These are phyloP conservation scores for Scheffersomyces lignicola DNA, from an alignment of 1,139 yeast species.

Conservation along the genomic window DNA sequence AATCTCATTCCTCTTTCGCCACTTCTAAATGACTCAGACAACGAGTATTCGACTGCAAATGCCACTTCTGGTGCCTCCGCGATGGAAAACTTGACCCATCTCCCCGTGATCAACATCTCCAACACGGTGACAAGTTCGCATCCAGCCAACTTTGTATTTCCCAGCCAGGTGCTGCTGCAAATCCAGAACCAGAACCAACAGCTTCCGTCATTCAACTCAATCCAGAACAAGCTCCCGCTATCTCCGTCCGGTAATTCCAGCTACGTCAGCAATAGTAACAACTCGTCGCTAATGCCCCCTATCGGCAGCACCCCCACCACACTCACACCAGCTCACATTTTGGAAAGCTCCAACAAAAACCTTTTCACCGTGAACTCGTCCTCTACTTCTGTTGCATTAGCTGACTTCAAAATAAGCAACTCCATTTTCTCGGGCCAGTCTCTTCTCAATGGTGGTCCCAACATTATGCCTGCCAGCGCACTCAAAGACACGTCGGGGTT, in stretches of 20 bases:
- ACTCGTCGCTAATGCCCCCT: slow-evolving; percentile 16
- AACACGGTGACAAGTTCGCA: slow-evolving; percentile 4
- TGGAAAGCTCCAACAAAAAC: slow-evolving; percentile 8
- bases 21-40: slow-evolving; percentile 33
- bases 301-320: slow-evolving; percentile 17
- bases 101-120: slow-evolving; percentile 16
- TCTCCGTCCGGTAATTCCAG: slow-evolving; percentile 16
- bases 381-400: slow-evolving; percentile 2
- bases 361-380: neutral
- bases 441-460: slow-evolving; percentile 4
- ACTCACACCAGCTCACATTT: slow-evolving; percentile 26
- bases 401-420: slow-evolving; percentile 1
- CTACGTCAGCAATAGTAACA: slow-evolving; percentile 5
- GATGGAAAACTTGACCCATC: slow-evolving; percentile 18
- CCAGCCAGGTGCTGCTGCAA: slow-evolving; percentile 18
- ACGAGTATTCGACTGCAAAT: slow-evolving; percentile 18
- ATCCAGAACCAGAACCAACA: slow-evolving; percentile 34
- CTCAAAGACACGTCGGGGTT: slow-evolving; percentile 1
- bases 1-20: slow-evolving; percentile 39
- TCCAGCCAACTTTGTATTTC: slow-evolving; percentile 4
- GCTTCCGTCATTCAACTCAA: slow-evolving; percentile 38
- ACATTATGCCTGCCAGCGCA: slow-evolving; percentile 1
- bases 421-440: slow-evolving; percentile 3
- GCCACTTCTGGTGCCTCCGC: slow-evolving; percentile 12
- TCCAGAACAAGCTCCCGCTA: slow-evolving; percentile 34